Evolutionary conservation across 2,329 filamentous ascomycete genomes (phyloP).

Genomic region (Volutella citrinella): DNA sequence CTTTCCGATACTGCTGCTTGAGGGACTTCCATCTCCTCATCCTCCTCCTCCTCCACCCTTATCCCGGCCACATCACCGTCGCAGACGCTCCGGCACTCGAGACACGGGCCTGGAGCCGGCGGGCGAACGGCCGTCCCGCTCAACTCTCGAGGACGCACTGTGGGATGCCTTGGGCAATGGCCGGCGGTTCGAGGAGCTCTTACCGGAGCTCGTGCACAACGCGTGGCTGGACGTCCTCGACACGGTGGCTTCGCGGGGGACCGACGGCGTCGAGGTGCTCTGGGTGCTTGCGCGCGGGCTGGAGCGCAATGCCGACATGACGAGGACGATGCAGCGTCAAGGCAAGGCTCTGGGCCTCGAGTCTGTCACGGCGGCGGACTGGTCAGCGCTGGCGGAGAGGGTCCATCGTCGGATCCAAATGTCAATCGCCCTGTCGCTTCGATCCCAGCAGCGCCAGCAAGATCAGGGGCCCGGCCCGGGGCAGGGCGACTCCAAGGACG

Average conservation of each 20-base stretch:
- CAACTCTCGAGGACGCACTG: slow-evolving; percentile 17
- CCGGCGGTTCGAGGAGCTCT: slow-evolving; percentile 12
- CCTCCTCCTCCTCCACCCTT: slow-evolving; percentile 3
- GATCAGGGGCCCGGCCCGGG: no score
- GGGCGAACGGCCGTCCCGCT: slow-evolving; percentile 8
- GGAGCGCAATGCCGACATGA: slow-evolving; percentile 23
- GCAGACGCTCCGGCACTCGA: no score
- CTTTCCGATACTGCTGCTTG: slow-evolving; percentile 20
- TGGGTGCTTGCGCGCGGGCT: slow-evolving; percentile 20
- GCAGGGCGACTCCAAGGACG: slow-evolving; percentile 18
- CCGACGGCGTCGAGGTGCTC: slow-evolving; percentile 13
- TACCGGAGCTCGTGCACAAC: slow-evolving; percentile 24
- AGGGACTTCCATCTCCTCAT: slow-evolving; percentile 16
- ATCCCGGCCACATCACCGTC: slow-evolving; percentile 4
- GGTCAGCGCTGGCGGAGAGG: slow-evolving; percentile 19
- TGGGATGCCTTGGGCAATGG: slow-evolving; percentile 16
- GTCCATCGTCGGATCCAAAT: slow-evolving; percentile 22
- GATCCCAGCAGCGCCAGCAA: slow-evolving; percentile 6
- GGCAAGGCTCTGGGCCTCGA: slow-evolving; percentile 8
- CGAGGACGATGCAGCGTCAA: slow-evolving; percentile 17
- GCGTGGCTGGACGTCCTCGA: slow-evolving; percentile 24
- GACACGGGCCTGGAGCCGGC: no score
- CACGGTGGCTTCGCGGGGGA: slow-evolving; percentile 13
- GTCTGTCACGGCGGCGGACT: slow-evolving; percentile 14
- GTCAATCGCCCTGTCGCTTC: slow-evolving; percentile 10